A percentile compares a stretch with the other conserved stretches of the same genome.
Conservation (phyloP, 768 basidiomycete species). For the Piloderma croceum region DNA sequence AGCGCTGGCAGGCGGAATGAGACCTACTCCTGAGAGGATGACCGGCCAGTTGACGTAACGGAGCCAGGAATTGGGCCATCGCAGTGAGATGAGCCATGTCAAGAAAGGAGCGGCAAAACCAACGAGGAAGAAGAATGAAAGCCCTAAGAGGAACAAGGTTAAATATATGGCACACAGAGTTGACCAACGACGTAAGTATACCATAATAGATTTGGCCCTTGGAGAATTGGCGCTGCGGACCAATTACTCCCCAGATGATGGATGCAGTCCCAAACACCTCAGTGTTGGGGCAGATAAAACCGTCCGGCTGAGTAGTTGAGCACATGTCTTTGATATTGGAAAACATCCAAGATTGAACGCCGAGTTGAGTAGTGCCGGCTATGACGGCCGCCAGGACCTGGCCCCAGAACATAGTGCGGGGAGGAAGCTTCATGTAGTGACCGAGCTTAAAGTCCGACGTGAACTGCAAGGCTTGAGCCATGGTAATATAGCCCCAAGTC, state of each 20-base stretch:
- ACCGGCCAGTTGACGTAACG: conserved; percentile 50
- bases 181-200: too few species aligned
- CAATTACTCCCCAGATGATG: conserved; percentile 80
- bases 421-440: conserved; percentile 64
- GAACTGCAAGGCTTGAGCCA: conserved; percentile 54
- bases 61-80: conserved; percentile 57
- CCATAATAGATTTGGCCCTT: conserved; percentile 55
- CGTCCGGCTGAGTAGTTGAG: conserved; percentile 43
- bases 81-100: conserved; percentile 47
- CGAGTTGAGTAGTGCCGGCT: conserved; percentile 68
- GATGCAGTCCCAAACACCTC: conserved; percentile 76
- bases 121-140: conserved; percentile 75
- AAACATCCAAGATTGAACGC: conserved; percentile 77
- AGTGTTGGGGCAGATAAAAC: conserved; percentile 66
- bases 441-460: conserved; percentile 76
- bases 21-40: conserved; percentile 36
- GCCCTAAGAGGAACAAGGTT: too few species aligned
- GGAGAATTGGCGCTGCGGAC: conserved; percentile 68
- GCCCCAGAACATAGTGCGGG: conserved; percentile 63
- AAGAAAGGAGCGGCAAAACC: conserved; percentile 58
- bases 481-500: conserved; percentile 71
- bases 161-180: too few species aligned
- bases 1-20: conserved; percentile 41
- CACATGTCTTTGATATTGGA: conserved; percentile 63
- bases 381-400: conserved; percentile 65